A percentile compares a stretch with the other conserved stretches of the same genome.
Evolutionary conservation across 805 yeast species (phyloP).

Genomic region (Candida maesae): DNA sequence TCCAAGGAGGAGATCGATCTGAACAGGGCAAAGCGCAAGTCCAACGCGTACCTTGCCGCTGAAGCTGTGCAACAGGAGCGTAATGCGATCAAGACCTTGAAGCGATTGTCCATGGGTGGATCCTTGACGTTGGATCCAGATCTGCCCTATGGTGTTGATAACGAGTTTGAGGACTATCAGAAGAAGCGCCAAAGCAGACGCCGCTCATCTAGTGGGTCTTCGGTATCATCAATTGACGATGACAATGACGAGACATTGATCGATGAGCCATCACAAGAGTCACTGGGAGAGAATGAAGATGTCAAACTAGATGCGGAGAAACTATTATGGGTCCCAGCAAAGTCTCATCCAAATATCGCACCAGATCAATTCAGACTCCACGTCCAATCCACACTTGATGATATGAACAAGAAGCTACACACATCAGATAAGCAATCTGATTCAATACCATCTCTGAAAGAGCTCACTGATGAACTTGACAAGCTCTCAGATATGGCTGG

Average conservation of each 20-base stretch:
- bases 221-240: slow-evolving; percentile 18
- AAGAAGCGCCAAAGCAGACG: slow-evolving; percentile 21
- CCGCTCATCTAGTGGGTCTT: slow-evolving; percentile 14
- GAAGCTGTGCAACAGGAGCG: slow-evolving; percentile 73
- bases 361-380: slow-evolving; percentile 79
- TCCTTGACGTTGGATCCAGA: slow-evolving; percentile 64
- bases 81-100: slow-evolving; percentile 67
- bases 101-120: slow-evolving; percentile 64
- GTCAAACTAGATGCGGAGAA: slow-evolving; percentile 31
- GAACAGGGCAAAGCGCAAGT: slow-evolving; percentile 32
- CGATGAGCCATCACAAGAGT: slow-evolving; percentile 11
- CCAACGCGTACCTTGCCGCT: slow-evolving; percentile 58
- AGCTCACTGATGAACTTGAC: slow-evolving; percentile 71
- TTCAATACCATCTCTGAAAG: slow-evolving; percentile 60
- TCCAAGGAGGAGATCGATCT: slow-evolving; percentile 2
- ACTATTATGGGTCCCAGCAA: slow-evolving; percentile 93
- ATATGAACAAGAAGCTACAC: slow-evolving; percentile 19
- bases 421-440: slow-evolving; percentile 11
- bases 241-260: slow-evolving; percentile 11
- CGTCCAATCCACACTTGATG: slow-evolving; percentile 43
- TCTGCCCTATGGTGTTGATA: slow-evolving; percentile 43
- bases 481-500: slow-evolving; percentile 75
- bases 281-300: slow-evolving; percentile 26
- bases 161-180: slow-evolving; percentile 27
- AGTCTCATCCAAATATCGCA: slow-evolving; percentile 88